Evolutionary conservation across 345 rosid genomes (phyloP), one percentile per base, ranked within the genome.

Genomic region (Limnanthes douglasii): DNA sequence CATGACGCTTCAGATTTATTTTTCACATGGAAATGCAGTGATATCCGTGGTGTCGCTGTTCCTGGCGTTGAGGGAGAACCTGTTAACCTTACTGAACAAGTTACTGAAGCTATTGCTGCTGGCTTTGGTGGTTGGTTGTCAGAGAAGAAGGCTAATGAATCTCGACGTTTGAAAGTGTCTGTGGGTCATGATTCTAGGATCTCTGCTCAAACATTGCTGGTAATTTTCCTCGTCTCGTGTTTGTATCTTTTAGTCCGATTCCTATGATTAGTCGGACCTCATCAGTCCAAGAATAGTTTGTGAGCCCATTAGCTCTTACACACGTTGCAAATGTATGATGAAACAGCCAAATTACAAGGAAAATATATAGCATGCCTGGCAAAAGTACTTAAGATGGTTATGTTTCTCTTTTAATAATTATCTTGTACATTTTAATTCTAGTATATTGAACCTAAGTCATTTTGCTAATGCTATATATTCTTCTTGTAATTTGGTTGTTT

Each of bases 171-270:
- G 58, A 66, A 56, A 47, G 71, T 90, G 24, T 84, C 98, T 24
- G 53, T 84, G 34, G 96, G 98, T 39, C 98, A 84, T 48, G 98
- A 90, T 67, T 90, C 98, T 34, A 92, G 96, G 28, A 67, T 90
- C 54, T 90, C 98, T 60, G 94, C 95, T 21, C 67, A 65, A 45
- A 34, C 45, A 15, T 69, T 90, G 41, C 75, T 60, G 78, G 95
- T 83, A 46, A 23, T 14, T 38, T 29, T 27, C 50, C 30, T 41
- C 21, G 0, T 26, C 42, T 22, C 21, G 8, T 19, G 10, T 21
- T 48, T 7, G 2, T 40, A 22, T 41, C 34, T 5, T 38, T 17
- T 14, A 18, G 41, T 31, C 3, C 10, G 16, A 39, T 18, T 21
- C 11, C 15, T 11, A 6, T 14, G 13, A 12, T 11, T 31, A 6